Evolutionary conservation across 805 yeast genomes (phyloP).

Genomic region (Wickerhamiella vanderwaltii): DNA sequence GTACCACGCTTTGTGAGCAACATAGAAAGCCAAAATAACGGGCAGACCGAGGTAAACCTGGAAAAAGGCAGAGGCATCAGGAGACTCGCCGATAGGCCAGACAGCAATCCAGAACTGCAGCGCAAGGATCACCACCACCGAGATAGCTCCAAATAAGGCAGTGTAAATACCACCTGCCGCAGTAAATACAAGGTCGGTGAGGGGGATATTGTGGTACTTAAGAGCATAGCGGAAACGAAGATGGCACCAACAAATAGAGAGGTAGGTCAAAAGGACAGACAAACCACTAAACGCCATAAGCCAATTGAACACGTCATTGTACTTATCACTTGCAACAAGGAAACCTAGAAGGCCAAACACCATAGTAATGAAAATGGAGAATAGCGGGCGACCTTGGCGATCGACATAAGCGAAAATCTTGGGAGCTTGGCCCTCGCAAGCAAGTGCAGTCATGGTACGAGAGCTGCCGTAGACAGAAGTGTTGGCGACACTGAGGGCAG

Average conservation of each 20-base stretch:
- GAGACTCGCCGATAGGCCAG: constrained; percentile 42
- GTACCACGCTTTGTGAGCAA: constrained; percentile 46
- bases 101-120: constrained; percentile 70
- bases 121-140: constrained; percentile 44
- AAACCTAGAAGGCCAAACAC: constrained; percentile 46
- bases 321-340: constrained; percentile 42
- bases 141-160: constrained; percentile 43
- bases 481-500: constrained; percentile 62
- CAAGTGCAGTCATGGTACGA: constrained; percentile 51
- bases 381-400: constrained; percentile 55
- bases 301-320: constrained; percentile 52
- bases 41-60: constrained; percentile 53
- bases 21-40: constrained; percentile 44
- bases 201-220: constrained; percentile 46
- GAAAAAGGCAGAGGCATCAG: constrained; percentile 46
- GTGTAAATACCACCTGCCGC: constrained; percentile 55
- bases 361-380: constrained; percentile 40
- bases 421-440: constrained; percentile 55
- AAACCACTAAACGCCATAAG: constrained; percentile 51
- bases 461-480: constrained; percentile 61
- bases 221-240: constrained; percentile 54
- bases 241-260: constrained; percentile 46
- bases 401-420: constrained; percentile 47
- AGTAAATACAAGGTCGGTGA: constrained; percentile 50
- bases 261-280: constrained; percentile 53